phyloP scores from a whole-genome alignment of 805 yeast species.

The Teunomyces stri region DNA sequence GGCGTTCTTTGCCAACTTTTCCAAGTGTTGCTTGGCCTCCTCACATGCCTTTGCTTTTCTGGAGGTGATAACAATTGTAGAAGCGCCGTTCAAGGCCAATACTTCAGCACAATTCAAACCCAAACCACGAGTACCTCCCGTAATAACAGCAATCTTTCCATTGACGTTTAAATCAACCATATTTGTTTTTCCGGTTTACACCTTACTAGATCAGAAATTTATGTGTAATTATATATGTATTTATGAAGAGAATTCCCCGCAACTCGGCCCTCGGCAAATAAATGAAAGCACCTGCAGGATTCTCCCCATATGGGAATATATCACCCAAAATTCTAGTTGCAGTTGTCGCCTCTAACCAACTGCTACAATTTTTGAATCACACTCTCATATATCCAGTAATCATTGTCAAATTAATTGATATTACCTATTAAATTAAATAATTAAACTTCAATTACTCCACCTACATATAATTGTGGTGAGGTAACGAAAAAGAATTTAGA shows the following conservation, averaged over 20 bases:
- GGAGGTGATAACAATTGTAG: conserved; percentile 59
- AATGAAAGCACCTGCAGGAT: not conserved
- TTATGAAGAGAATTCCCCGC: not conserved
- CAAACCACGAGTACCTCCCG: conserved; percentile 77
- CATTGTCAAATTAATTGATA: not conserved
- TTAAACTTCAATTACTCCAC: not conserved
- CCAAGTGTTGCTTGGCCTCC: conserved; percentile 47
- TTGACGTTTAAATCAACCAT: conserved; percentile 49
- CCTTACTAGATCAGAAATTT: not conserved
- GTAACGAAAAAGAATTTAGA: not conserved
- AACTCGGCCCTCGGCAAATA: conserved; percentile 2
- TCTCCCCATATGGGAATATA: not conserved
- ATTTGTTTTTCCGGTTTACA: not conserved
- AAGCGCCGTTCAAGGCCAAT: conserved; percentile 59
- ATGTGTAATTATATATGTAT: not conserved
- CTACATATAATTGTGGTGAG: not conserved
- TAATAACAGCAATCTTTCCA: conserved; percentile 64
- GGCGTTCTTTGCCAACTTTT: conserved; percentile 32
- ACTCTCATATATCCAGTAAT: not conserved
- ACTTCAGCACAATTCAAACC: conserved; percentile 70
- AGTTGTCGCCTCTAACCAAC: not conserved
- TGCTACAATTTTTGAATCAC: not conserved
- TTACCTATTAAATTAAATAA: not conserved
- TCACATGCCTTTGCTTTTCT: conserved; percentile 62
- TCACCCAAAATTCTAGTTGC: not conserved